Percentiles rank a stretch among this genome's conserved stretches.
Conservation (phyloP, 2,329 filamentous ascomycete species). For the Pseudogymnoascus sp. region DNA sequence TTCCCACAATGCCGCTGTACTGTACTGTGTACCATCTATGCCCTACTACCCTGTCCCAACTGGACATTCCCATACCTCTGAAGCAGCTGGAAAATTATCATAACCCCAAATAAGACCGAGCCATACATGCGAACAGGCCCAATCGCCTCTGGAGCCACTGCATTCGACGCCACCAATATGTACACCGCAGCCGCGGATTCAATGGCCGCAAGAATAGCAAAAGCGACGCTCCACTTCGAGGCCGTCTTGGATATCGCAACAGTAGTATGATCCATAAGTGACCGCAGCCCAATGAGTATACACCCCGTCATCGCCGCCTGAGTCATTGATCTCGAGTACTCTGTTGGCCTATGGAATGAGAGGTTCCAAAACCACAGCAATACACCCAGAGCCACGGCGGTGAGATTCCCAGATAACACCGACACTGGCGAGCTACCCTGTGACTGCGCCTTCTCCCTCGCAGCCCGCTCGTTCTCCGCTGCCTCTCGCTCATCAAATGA, state of each 20-base stretch:
- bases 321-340: conserved; percentile 15
- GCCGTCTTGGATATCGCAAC: background rate
- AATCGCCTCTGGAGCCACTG: background rate
- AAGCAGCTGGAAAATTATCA: background rate
- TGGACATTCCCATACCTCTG: background rate
- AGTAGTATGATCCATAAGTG: conserved; percentile 18
- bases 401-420: conserved; percentile 11
- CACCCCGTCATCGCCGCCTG: conserved; percentile 16
- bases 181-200: background rate
- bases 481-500: conserved; percentile 6
- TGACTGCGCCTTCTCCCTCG: background rate
- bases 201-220: background rate
- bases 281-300: conserved; percentile 14
- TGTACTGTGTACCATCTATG: background rate
- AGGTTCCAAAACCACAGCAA: conserved; percentile 19
- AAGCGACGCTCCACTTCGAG: background rate
- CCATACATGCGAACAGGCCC: background rate
- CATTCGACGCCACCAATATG: background rate
- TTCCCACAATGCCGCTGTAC: background rate
- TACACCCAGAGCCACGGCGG: conserved; percentile 15
- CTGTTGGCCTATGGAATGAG: conserved; percentile 12
- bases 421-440: background rate
- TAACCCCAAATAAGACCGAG: background rate
- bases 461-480: background rate
- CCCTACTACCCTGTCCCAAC: background rate